Evolutionary conservation across 2,329 filamentous ascomycete species (phyloP).

Genomic region (Colletotrichum spaethianum): DNA sequence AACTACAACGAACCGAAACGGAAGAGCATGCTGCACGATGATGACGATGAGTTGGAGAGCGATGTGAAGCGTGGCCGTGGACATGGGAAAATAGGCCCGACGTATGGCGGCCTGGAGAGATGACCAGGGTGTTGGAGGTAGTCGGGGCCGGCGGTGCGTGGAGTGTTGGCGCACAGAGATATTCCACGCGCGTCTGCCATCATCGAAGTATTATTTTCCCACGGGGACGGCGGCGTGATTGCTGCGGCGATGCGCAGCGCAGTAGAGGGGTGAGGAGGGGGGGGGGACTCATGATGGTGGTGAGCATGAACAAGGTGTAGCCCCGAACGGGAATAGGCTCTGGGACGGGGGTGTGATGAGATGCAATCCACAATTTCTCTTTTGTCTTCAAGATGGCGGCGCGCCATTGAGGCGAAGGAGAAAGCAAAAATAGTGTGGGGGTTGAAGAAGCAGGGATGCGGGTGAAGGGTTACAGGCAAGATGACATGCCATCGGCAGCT

Average conservation of each 20-base stretch:
- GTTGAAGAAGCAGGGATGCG: conserved; percentile 39
- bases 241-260: not conserved
- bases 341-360: conserved; percentile 8
- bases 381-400: not conserved
- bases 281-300: conserved; percentile 9
- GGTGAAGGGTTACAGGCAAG: conserved; percentile 45
- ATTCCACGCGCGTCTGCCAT: conserved; percentile 37
- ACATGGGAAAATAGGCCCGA: conserved; percentile 25
- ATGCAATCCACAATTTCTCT: conserved; percentile 17
- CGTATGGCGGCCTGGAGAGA: not conserved
- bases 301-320: conserved; percentile 9
- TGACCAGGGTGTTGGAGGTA: conserved; percentile 6
- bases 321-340: conserved; percentile 13
- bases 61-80: conserved; percentile 3
- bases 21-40: conserved; percentile 17
- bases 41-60: conserved; percentile 4
- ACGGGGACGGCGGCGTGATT: conserved; percentile 19
- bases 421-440: conserved; percentile 9
- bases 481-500: conserved; percentile 47
- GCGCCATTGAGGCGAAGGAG: not conserved
- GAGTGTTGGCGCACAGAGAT: conserved; percentile 12
- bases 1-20: not conserved
- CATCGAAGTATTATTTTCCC: conserved; percentile 9
- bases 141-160: not conserved
- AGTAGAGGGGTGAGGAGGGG: not conserved